Evolutionary conservation across 441 rosid species (phyloP).

Genomic region (Bocquillonia castaneifolia): DNA sequence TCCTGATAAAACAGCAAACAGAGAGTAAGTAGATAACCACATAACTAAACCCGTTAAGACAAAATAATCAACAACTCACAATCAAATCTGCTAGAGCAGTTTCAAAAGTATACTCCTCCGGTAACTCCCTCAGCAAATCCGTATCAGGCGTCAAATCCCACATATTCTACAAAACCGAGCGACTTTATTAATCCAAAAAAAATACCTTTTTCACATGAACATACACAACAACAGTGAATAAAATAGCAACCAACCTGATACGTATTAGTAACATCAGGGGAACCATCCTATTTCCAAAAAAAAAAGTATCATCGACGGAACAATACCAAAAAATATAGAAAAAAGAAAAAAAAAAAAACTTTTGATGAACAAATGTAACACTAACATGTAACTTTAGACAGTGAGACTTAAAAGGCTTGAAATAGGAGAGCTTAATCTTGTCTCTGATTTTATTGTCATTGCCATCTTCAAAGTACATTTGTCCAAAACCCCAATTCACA

Average conservation of each 20-base stretch:
- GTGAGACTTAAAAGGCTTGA: constrained; percentile 38
- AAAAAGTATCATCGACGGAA: background rate
- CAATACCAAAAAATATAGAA: background rate
- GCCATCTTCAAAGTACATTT: constrained; percentile 31
- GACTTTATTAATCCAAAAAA: background rate
- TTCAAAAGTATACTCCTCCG: constrained; percentile 58
- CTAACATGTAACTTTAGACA: constrained; percentile 52
- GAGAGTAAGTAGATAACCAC: background rate
- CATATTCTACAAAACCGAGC: constrained; percentile 44
- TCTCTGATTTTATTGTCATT: constrained; percentile 27
- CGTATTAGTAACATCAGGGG: constrained; percentile 25
- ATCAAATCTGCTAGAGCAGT: constrained; percentile 78
- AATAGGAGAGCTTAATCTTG: constrained; percentile 27
- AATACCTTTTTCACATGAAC: background rate
- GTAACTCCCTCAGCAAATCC: constrained; percentile 48
- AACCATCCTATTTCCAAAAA: constrained; percentile 47
- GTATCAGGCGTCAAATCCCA: constrained; percentile 81
- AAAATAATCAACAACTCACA: constrained; percentile 31
- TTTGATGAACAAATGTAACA: constrained; percentile 3
- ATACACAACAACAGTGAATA: background rate
- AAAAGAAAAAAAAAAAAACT: background rate
- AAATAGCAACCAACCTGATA: constrained; percentile 42
- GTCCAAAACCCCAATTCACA: constrained; percentile 35
- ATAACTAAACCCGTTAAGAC: constrained; percentile 7
- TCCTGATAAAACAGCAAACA: constrained; percentile 40